Percentiles rank a stretch among this genome's conserved stretches.
phyloP scores from a whole-genome alignment of 2,329 filamentous ascomycete species.

The Calonectria pteridis region DNA sequence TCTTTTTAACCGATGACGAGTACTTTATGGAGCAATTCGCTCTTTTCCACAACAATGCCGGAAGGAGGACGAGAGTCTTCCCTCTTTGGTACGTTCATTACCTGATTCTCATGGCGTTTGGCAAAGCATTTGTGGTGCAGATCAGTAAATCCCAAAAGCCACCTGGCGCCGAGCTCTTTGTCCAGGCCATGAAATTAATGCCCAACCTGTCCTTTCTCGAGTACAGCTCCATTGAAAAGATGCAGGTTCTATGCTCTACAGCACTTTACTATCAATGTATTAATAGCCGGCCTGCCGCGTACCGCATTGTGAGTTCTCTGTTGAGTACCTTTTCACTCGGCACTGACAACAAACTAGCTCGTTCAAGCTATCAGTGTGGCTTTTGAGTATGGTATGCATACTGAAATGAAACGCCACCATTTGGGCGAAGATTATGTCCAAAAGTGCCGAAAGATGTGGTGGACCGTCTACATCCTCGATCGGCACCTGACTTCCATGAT shows the following conservation, averaged over 20 bases:
- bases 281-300: conserved; percentile 24
- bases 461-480: conserved; percentile 38
- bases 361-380: conserved; percentile 30
- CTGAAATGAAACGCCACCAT: conserved; percentile 31
- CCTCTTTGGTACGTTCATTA: conserved; percentile 39
- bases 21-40: conserved; percentile 34
- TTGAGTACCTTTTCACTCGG: background rate
- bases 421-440: conserved; percentile 30
- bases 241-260: conserved; percentile 36
- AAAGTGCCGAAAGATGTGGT: conserved; percentile 30
- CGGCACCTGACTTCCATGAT: conserved; percentile 33
- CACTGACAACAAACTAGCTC: conserved; percentile 14
- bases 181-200: conserved; percentile 38
- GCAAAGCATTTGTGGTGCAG: conserved; percentile 38
- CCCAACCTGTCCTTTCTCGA: conserved; percentile 36
- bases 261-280: conserved; percentile 33
- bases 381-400: conserved; percentile 35
- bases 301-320: conserved; percentile 19
- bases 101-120: conserved; percentile 35
- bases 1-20: conserved; percentile 33
- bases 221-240: conserved; percentile 29
- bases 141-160: conserved; percentile 31
- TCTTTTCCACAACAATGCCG: conserved; percentile 24
- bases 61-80: background rate
- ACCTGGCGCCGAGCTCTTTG: conserved; percentile 33